Conservation (phyloP, 176 grass and related monocot species). For the Musa troglodytarum region DNA sequence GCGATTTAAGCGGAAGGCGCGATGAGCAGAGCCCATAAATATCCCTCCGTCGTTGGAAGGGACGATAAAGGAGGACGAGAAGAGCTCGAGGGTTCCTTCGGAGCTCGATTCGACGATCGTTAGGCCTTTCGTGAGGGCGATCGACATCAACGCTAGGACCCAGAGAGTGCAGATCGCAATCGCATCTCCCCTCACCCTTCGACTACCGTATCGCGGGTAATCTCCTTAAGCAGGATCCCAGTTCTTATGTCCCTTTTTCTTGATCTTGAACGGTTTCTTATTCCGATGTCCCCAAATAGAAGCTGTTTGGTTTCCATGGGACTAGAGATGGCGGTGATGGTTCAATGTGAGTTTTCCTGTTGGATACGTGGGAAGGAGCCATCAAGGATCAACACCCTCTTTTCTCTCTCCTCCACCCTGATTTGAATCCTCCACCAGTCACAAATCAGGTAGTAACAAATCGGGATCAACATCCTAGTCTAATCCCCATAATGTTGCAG, state of each 20-base stretch:
- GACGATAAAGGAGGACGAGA: slow-evolving; percentile 18
- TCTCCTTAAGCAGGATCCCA: slow-evolving; percentile 59
- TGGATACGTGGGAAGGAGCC: background rate
- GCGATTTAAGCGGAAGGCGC: no score
- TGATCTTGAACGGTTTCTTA: background rate
- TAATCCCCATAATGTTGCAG: no score
- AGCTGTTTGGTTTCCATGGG: background rate
- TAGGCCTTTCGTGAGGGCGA: slow-evolving; percentile 35
- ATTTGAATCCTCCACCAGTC: no score
- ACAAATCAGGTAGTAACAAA: no score
- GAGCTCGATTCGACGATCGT: no score
- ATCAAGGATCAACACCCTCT: no score
- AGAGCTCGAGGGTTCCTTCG: no score
- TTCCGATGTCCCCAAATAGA: no score
- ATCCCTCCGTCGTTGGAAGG: slow-evolving; percentile 10
- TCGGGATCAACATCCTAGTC: no score
- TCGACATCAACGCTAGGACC: slow-evolving; percentile 54
- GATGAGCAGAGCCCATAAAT: no score
- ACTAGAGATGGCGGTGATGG: background rate
- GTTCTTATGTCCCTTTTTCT: background rate
- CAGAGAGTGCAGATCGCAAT: slow-evolving; percentile 66
- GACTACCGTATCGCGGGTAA: slow-evolving; percentile 88
- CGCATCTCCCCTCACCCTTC: slow-evolving; percentile 66
- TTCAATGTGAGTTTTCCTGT: background rate
- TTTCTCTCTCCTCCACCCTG: no score